Conservation (phyloP, 768 basidiomycete genomes). For the Phaeolepiota aurea region DNA sequence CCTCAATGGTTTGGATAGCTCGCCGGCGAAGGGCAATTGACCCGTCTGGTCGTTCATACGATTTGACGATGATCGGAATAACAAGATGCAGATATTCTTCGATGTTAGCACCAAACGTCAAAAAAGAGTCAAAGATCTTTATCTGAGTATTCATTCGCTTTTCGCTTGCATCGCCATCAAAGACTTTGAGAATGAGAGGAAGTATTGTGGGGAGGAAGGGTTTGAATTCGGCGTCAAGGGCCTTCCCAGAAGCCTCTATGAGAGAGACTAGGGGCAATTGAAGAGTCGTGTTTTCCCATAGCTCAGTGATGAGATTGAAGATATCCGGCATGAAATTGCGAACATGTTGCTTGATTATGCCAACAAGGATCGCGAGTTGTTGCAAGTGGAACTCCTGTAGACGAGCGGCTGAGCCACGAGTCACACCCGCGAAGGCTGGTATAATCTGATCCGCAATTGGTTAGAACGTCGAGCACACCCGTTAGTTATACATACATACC, state of each 20-base stretch:
- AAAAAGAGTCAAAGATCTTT: constrained; percentile 90
- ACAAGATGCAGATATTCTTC: constrained; percentile 98
- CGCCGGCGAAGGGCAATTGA: constrained; percentile 71
- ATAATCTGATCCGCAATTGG: no score
- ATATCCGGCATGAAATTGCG: constrained; percentile 85
- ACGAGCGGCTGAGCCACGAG: constrained; percentile 71
- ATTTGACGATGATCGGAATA: constrained; percentile 87
- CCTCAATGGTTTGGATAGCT: constrained; percentile 88
- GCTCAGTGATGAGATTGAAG: constrained; percentile 77
- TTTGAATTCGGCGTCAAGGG: constrained; percentile 95
- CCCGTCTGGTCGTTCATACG: constrained; percentile 78
- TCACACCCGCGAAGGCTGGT: constrained; percentile 88
- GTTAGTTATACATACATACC: constrained; percentile 31
- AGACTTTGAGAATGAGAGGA: constrained; percentile 83
- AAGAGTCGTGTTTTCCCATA: constrained; percentile 80
- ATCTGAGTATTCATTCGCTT: constrained; percentile 72
- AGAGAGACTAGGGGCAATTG: constrained; percentile 90
- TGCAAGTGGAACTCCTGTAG: constrained; percentile 91
- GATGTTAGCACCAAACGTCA: constrained; percentile 92
- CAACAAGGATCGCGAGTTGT: constrained; percentile 89
- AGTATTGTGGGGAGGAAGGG: constrained; percentile 89
- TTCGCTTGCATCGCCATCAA: constrained; percentile 82
- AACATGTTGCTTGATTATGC: constrained; percentile 96
- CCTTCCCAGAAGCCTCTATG: constrained; percentile 87
- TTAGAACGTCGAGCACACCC: no score